Evolutionary conservation across 2,329 filamentous ascomycete genomes (phyloP).

Genomic region (Diaporthe humulicola): DNA sequence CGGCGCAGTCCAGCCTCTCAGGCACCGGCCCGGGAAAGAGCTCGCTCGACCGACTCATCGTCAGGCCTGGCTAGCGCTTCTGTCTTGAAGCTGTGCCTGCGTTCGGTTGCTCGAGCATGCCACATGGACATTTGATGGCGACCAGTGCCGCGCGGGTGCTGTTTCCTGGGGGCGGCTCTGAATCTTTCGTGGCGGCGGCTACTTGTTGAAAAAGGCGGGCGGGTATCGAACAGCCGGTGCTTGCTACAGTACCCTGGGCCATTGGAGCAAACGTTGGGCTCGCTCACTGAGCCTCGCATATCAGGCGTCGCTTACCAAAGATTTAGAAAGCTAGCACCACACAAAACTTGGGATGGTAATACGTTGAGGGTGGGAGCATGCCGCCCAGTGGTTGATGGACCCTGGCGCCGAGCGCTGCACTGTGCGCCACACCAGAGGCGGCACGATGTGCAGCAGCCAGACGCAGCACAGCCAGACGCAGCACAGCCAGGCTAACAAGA

Average conservation of each 20-base stretch:
- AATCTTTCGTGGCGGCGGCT: not conserved
- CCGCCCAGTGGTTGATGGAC: conserved; percentile 1
- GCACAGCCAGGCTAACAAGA: conserved; percentile 35
- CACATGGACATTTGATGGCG: not conserved
- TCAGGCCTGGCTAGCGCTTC: conserved; percentile 2
- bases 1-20: not conserved
- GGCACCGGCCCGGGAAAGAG: not conserved
- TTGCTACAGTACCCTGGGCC: not conserved
- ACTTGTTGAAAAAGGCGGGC: conserved; percentile 1
- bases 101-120: not conserved
- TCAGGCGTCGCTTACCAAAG: conserved; percentile 28
- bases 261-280: not conserved
- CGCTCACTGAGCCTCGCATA: conserved; percentile 9
- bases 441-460: conserved; percentile 33
- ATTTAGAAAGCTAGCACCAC: conserved; percentile 28
- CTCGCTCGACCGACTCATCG: not conserved
- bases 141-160: conserved; percentile 21
- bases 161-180: not conserved
- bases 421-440: conserved; percentile 29
- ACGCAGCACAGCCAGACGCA: conserved; percentile 31
- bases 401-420: conserved; percentile 33
- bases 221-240: not conserved
- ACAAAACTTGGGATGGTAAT: conserved; percentile 14
- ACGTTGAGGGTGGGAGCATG: conserved; percentile 24
- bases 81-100: not conserved